Evolutionary conservation across 441 rosid species (phyloP), one percentile per base, ranked within the genome.

Genomic region (Corymbia calophylla): DNA sequence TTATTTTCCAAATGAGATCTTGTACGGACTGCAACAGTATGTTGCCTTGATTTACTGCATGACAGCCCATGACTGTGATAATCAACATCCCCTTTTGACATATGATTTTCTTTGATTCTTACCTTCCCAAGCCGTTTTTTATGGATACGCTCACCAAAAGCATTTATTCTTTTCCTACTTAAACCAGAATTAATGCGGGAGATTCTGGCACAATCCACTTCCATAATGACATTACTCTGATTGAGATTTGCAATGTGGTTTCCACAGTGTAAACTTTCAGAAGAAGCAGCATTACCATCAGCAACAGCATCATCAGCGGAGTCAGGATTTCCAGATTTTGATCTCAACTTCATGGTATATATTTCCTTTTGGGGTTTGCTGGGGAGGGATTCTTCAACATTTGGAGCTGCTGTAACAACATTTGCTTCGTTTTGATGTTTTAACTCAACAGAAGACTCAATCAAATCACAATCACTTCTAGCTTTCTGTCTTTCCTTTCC

Each of bases 301-400:
- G 70, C 88, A 58, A 68, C 47, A 18, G 89, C 49, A 81, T 80
- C 87, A 21, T 64, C 68, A 80, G 89, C 39, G 5, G 19, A 66
- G 66, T 54, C 55, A 54, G 88, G 90, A 62, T 86, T 90, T 91
- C 89, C 53, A 27, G 87, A 70, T 87, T 88, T 90, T 88, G 48
- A 87, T 88, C 88, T 91, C 73, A 90, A 88, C 82, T 86, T 89
- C 88, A 88, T 60, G 32, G 90, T 88, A 88, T 39, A 55, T 32
- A 81, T 91, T 90, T 84, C 77, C 11, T 70, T 81, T 64, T 80
- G 88, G 86, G 88, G 87, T 88, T 91, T 88, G 88, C 60, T 87
- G 89, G 58, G 77, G 39, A 85, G n/a, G 48, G 87, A 86, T 86
- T 86, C 92, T 84, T 86, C 87, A 85, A 86, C 87, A 66, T 89